phyloP scores from a whole-genome alignment of 352 stramenopile genomes.

The Phytophthora constricta region DNA sequence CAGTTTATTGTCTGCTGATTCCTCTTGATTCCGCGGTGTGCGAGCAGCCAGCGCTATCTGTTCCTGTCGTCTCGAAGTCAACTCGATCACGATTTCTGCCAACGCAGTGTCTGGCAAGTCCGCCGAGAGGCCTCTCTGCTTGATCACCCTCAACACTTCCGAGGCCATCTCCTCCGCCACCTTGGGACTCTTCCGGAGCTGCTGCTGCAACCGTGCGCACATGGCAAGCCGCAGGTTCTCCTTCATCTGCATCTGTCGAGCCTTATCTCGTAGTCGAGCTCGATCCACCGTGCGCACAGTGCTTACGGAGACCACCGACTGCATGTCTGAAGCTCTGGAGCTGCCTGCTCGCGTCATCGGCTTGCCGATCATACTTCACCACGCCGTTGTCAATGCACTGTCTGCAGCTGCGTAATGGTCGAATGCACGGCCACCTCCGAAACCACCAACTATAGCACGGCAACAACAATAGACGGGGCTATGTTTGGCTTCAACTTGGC shows the following conservation, averaged over 20 bases:
- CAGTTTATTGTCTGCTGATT: conserved; percentile 5
- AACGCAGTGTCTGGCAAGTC: conserved; percentile 55
- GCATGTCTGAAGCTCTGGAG: conserved; percentile 49
- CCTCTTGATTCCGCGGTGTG: conserved; percentile 32
- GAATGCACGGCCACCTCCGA: conserved; percentile 13
- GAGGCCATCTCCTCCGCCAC: conserved; percentile 68
- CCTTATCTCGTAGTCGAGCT: conserved; percentile 74
- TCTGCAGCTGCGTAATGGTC: background rate
- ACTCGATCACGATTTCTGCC: conserved; percentile 46
- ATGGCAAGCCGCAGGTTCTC: conserved; percentile 71
- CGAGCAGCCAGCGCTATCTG: conserved; percentile 36
- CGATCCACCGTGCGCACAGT: conserved; percentile 69
- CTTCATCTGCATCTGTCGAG: conserved; percentile 73
- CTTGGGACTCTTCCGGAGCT: conserved; percentile 67
- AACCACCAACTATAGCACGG: too few species aligned
- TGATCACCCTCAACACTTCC: conserved; percentile 60
- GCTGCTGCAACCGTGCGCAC: conserved; percentile 77
- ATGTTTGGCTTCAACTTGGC: conserved; percentile 10
- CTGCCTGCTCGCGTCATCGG: conserved; percentile 24
- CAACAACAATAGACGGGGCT: conserved; percentile 2
- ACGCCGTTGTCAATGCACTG: too few species aligned
- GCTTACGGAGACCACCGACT: conserved; percentile 32
- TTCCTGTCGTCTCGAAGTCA: conserved; percentile 43
- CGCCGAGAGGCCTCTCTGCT: conserved; percentile 43
- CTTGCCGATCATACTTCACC: conserved; percentile 54